These are phyloP conservation scores for Wickerhamomyces bisporus DNA, from an alignment of 805 yeast genomes.

Conservation along the genomic window DNA sequence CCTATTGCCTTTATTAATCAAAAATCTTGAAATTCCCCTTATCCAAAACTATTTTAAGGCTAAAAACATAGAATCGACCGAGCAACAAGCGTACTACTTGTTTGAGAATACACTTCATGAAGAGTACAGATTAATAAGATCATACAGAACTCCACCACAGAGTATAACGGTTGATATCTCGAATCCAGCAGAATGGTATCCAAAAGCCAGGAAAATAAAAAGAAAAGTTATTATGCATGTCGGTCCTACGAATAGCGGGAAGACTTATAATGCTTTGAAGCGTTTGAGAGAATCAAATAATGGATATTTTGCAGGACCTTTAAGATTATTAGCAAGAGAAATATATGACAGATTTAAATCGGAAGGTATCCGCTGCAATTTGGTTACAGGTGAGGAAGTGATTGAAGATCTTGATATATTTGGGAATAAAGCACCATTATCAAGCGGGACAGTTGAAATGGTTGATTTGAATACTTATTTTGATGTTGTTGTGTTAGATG, in stretches of 20 bases:
- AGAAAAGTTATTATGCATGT: constrained; percentile 87
- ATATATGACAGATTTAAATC: constrained; percentile 74
- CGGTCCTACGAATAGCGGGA: constrained; percentile 97
- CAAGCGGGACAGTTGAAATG: constrained; percentile 95
- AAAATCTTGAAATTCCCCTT: neutral
- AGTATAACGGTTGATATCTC: constrained; percentile 35
- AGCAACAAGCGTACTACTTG: constrained; percentile 7
- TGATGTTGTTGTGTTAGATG: constrained; percentile 91
- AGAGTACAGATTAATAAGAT: constrained; percentile 1
- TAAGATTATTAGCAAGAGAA: constrained; percentile 86
- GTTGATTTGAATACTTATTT: constrained; percentile 57
- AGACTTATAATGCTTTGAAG: constrained; percentile 78
- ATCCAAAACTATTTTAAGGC: neutral
- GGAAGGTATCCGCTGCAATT: constrained; percentile 67
- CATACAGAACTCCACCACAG: constrained; percentile 15
- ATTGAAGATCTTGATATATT: constrained; percentile 59
- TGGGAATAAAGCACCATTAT: constrained; percentile 70
- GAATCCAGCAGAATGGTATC: constrained; percentile 76
- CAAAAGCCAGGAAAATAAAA: constrained; percentile 73
- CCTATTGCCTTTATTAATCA: constrained; percentile 1
- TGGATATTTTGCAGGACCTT: constrained; percentile 94
- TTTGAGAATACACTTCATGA: constrained; percentile 10
- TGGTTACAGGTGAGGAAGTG: constrained; percentile 95
- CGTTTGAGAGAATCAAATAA: constrained; percentile 56
- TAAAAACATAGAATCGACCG: neutral